Conservation (phyloP, 768 basidiomycete species). For the Rhodotorula sphaerocarpa region DNA sequence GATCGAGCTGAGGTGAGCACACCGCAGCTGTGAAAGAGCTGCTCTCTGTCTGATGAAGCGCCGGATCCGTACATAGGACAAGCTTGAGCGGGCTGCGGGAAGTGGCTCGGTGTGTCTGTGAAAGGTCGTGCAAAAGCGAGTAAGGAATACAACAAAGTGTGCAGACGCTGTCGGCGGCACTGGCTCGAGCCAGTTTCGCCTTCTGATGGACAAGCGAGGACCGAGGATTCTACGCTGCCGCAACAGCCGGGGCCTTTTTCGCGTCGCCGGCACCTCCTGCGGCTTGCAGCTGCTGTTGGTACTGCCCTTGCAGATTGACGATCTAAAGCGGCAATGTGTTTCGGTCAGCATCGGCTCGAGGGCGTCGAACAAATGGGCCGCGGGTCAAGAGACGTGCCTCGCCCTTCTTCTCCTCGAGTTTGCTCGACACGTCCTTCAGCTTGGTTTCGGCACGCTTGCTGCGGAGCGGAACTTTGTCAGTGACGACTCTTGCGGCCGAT, state of each 20-base stretch:
- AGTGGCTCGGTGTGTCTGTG: too few relatives aligned
- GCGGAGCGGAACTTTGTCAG: not conserved
- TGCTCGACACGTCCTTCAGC: constrained; percentile 66
- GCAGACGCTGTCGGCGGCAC: not conserved
- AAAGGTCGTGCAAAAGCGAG: not conserved
- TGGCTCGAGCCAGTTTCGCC: not conserved
- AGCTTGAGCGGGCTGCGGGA: too few relatives aligned
- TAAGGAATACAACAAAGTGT: not conserved
- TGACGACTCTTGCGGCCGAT: too few relatives aligned
- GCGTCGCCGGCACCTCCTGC: not conserved
- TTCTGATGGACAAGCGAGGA: not conserved
- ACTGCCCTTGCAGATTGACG: constrained; percentile 27
- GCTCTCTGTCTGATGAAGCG: too few relatives aligned
- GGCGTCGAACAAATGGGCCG: not conserved
- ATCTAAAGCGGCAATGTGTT: too few relatives aligned
- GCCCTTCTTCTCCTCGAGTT: constrained; percentile 68
- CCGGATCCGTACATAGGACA: too few relatives aligned
- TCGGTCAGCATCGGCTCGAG: not conserved
- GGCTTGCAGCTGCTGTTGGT: constrained; percentile 19
- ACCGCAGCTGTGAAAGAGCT: too few relatives aligned
- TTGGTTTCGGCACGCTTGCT: constrained; percentile 74
- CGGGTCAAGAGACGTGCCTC: constrained; percentile 53
- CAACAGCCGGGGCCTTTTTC: too few relatives aligned
- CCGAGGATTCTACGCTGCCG: not conserved
- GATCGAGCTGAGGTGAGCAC: too few relatives aligned